These are phyloP conservation scores for Backusella westeae DNA, from an alignment of 192 early-diverging fungal genomes.

Conservation along the genomic window DNA sequence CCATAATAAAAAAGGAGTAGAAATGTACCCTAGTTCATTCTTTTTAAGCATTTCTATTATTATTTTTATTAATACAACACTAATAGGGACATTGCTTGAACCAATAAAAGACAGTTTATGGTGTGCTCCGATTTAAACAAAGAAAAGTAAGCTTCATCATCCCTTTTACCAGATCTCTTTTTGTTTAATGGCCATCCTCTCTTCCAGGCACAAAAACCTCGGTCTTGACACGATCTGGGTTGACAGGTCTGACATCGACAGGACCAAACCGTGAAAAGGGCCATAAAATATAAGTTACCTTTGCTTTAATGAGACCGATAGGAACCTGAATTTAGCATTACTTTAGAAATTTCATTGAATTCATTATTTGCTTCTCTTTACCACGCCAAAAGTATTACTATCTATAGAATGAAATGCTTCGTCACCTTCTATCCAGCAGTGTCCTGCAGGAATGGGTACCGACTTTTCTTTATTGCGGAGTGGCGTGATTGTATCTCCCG, in stretches of 20 bases:
- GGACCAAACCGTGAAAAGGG: constrained; percentile 64
- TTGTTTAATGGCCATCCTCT: background rate
- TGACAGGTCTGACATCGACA: constrained; percentile 18
- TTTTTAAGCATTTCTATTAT: background rate
- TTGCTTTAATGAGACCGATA: constrained; percentile 61
- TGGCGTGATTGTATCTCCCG: constrained; percentile 70
- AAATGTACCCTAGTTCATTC: background rate
- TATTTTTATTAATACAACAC: background rate
- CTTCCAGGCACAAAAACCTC: background rate
- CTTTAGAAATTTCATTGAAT: background rate
- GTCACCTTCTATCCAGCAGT: constrained; percentile 87
- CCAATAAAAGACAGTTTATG: background rate
- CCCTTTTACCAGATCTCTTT: background rate
- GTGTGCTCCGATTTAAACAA: background rate
- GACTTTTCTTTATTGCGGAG: constrained; percentile 11
- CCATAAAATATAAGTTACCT: constrained; percentile 60
- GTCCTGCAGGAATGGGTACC: constrained; percentile 68
- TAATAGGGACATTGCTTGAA: background rate
- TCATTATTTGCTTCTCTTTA: constrained; percentile 22
- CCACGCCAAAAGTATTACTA: constrained; percentile 76
- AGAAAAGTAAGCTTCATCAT: background rate
- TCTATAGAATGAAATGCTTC: constrained; percentile 79
- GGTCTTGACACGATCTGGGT: constrained; percentile 1
- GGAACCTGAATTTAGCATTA: constrained; percentile 44
- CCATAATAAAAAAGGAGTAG: background rate